A percentile compares a stretch with the other conserved stretches of the same genome.
phyloP scores from a whole-genome alignment of 2,329 filamentous ascomycete species.

The Dactylella cylindrospora region DNA sequence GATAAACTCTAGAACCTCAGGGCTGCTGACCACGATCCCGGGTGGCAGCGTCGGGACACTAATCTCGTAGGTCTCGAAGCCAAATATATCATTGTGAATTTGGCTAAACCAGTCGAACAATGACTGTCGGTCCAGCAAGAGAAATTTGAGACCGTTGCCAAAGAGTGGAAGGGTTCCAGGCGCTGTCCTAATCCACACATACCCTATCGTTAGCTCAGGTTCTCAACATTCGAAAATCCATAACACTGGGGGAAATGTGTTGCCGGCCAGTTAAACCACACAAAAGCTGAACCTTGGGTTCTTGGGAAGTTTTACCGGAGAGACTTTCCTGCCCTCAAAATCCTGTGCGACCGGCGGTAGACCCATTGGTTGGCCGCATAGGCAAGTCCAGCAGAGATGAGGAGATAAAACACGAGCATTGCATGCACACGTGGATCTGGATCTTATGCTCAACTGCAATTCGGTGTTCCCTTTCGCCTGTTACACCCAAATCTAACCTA shows the following conservation, averaged over 20 bases:
- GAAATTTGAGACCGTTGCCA: conserved; percentile 39
- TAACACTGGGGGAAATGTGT: conserved; percentile 1
- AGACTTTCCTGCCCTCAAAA: conserved; percentile 15
- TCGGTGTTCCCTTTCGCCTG: too few species aligned
- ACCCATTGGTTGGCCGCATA: conserved; percentile 30
- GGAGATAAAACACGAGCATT: conserved; percentile 32
- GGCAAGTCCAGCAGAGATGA: conserved; percentile 23
- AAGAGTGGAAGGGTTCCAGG: conserved; percentile 30
- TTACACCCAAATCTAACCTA: too few species aligned
- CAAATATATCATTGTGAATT: conserved; percentile 52
- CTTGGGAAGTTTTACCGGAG: conserved; percentile 12
- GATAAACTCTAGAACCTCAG: conserved; percentile 64
- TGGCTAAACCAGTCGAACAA: conserved; percentile 42
- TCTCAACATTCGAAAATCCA: neutral
- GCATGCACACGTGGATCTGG: conserved; percentile 10
- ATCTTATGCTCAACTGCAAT: neutral
- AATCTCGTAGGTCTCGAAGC: conserved; percentile 64
- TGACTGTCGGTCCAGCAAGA: conserved; percentile 29
- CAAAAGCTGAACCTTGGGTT: too few species aligned
- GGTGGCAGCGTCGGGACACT: conserved; percentile 65
- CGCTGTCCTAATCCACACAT: too few species aligned
- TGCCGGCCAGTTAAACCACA: too few species aligned
- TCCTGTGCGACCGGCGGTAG: conserved; percentile 22
- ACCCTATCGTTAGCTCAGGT: too few species aligned
- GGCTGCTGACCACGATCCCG: conserved; percentile 65